A percentile compares a stretch with the other conserved stretches of the same genome.
These are phyloP conservation scores for Tricholoma sp. DNA, from an alignment of 768 basidiomycete species.

Conservation along the genomic window DNA sequence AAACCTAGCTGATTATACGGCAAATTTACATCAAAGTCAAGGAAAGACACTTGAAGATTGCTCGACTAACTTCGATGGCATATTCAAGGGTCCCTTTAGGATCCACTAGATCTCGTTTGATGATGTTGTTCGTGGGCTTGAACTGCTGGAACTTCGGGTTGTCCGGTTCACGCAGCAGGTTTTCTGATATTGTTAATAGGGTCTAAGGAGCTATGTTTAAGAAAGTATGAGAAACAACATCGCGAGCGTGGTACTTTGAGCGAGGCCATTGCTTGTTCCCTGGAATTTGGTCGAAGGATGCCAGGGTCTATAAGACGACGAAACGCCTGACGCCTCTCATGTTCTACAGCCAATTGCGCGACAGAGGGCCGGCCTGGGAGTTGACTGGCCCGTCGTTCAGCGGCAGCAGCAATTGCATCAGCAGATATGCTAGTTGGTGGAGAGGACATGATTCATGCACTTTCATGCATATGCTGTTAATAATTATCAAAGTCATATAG, in stretches of 20 bases:
- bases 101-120: constrained; percentile 63
- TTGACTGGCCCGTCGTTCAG: constrained; percentile 36
- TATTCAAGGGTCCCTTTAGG: constrained; percentile 77
- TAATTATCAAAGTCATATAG: no score
- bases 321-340: constrained; percentile 66
- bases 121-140: constrained; percentile 67
- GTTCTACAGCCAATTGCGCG: constrained; percentile 42
- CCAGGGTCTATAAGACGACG: constrained; percentile 76
- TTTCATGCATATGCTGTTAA: not conserved
- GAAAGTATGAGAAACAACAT: constrained; percentile 13
- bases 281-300: constrained; percentile 66
- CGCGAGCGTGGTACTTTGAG: constrained; percentile 47
- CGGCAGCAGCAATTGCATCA: constrained; percentile 35
- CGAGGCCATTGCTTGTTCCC: constrained; percentile 52
- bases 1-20: constrained; percentile 58
- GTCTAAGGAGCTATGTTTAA: constrained; percentile 39
- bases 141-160: constrained; percentile 70
- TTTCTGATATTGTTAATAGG: constrained; percentile 62
- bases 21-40: constrained; percentile 8
- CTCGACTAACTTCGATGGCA: constrained; percentile 60
- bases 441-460: constrained; percentile 6
- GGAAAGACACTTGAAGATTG: constrained; percentile 1
- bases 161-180: constrained; percentile 66
- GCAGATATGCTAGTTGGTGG: constrained; percentile 8
- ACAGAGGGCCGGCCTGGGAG: constrained; percentile 29